Conservation (phyloP, 2,329 filamentous ascomycete genomes). For the Cadophora luteo-olivacea region DNA sequence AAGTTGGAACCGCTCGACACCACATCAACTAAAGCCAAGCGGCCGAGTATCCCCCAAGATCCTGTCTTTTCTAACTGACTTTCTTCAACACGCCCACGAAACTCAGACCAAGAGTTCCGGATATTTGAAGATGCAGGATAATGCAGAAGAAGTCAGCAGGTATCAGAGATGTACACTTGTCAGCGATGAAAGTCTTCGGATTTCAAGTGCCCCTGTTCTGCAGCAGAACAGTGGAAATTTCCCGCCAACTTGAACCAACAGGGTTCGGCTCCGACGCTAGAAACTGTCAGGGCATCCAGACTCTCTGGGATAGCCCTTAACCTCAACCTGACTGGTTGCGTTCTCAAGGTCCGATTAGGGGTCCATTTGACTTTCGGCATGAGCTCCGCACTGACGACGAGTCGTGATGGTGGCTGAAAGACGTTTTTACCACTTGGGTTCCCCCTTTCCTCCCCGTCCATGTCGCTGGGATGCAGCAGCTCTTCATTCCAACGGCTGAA, state of each 20-base stretch:
- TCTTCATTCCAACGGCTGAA: background rate
- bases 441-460: background rate
- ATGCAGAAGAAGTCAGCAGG: background rate
- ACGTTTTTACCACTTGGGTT: background rate
- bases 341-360: background rate
- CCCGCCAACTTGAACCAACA: background rate
- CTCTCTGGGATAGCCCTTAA: background rate
- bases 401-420: constrained; percentile 3
- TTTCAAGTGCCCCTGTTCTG: background rate
- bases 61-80: background rate
- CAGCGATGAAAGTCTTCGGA: background rate
- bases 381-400: background rate
- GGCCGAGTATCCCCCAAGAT: background rate
- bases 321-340: background rate
- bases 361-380: background rate
- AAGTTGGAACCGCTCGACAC: too few relatives aligned
- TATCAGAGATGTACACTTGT: background rate
- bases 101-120: background rate
- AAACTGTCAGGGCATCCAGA: background rate
- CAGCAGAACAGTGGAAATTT: background rate
- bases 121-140: background rate
- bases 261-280: background rate
- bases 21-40: background rate
- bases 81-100: background rate
- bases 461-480: background rate